phyloP scores from a whole-genome alignment of 129 eudicot species.

The Sambucus nigra region DNA sequence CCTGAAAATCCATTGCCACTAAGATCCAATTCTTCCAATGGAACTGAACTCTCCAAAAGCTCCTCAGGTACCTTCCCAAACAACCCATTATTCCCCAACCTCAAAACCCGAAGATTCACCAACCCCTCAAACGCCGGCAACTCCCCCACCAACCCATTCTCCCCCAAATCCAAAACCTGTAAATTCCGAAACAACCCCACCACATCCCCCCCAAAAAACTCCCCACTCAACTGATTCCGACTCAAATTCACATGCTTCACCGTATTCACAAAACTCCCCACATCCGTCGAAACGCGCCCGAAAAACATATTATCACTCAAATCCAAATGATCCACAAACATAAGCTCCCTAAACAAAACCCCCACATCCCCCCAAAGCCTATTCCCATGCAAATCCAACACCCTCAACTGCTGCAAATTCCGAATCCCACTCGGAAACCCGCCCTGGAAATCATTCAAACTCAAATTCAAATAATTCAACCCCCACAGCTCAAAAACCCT shows the following conservation, averaged over 20 bases:
- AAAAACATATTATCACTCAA: constrained; percentile 59
- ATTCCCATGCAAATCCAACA: constrained; percentile 73
- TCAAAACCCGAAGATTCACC: constrained; percentile 55
- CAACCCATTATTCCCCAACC: constrained; percentile 53
- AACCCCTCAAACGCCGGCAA: constrained; percentile 55
- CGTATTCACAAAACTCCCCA: constrained; percentile 53
- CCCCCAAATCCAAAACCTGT: constrained; percentile 83
- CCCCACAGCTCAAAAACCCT: constrained; percentile 58
- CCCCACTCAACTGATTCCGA: constrained; percentile 52
- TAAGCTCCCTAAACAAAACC: constrained; percentile 43
- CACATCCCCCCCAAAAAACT: constrained; percentile 38
- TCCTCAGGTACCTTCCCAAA: constrained; percentile 66
- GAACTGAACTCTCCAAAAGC: constrained; percentile 46
- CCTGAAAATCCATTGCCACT: constrained; percentile 93
- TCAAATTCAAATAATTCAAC: constrained; percentile 61
- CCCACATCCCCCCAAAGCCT: constrained; percentile 57
- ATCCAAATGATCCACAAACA: constrained; percentile 78
- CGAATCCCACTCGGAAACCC: constrained; percentile 56
- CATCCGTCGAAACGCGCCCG: constrained; percentile 45
- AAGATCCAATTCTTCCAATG: constrained; percentile 80
- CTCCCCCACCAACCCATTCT: constrained; percentile 62
- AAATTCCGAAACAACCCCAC: constrained; percentile 54
- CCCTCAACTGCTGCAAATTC: constrained; percentile 65
- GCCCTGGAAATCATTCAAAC: constrained; percentile 45
- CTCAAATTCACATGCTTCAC: constrained; percentile 69